phyloP scores from a whole-genome alignment of 2,329 filamentous ascomycete genomes.

The Fusarium metavorans region DNA sequence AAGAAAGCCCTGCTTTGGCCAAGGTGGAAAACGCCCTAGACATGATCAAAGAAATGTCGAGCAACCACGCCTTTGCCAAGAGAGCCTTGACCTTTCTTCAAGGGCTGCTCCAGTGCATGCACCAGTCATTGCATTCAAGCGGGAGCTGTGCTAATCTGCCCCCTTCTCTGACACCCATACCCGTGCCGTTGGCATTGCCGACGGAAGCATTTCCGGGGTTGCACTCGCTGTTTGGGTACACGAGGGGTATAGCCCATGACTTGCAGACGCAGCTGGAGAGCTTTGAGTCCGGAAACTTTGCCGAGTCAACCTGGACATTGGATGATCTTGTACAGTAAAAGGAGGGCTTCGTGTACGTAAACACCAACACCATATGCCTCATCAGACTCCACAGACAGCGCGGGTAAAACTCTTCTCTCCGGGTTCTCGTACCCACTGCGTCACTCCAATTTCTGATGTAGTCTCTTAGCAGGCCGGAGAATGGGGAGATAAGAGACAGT shows the following conservation, averaged over 20 bases:
- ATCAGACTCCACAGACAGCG: not conserved
- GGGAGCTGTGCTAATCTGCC: not conserved
- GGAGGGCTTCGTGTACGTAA: not conserved
- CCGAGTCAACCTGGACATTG: not conserved
- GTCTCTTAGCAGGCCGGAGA: not conserved
- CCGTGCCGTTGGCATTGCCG: not conserved
- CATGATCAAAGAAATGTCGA: not conserved
- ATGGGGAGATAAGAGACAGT: not conserved
- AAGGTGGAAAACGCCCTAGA: not conserved
- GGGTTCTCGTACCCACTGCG: not conserved
- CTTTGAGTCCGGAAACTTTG: not conserved
- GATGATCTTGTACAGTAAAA: constrained; percentile 1
- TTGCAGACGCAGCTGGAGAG: not conserved
- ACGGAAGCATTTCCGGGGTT: not conserved
- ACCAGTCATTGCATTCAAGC: not conserved
- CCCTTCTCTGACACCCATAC: not conserved
- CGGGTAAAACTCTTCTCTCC: not conserved
- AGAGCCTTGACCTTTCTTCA: not conserved
- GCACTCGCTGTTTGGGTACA: not conserved
- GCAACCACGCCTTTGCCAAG: not conserved
- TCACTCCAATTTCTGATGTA: not conserved
- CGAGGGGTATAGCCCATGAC: not conserved
- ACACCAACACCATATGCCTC: not conserved
- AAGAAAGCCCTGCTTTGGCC: not conserved
- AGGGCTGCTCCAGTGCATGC: not conserved